A percentile compares a stretch with the other conserved stretches of the same genome.
Conservation (phyloP, 148 eudicot species). For the Camellia japonica region DNA sequence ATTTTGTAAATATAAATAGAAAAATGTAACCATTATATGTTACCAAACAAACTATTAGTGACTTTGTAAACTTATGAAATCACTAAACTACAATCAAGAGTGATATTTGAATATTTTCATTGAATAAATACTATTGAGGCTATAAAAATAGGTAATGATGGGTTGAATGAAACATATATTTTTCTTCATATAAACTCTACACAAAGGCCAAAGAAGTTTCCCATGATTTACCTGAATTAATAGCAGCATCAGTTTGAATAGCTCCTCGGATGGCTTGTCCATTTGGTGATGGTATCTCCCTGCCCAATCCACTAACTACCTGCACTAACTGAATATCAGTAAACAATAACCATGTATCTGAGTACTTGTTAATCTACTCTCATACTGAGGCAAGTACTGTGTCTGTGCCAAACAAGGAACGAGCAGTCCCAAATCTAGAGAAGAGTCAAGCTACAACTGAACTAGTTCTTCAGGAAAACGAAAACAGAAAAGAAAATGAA, state of each 20-base stretch:
- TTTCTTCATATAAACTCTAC: not conserved
- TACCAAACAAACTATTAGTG: too few species aligned
- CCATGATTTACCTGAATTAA: slow-evolving; percentile 64
- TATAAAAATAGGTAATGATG: not conserved
- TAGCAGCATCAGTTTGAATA: slow-evolving; percentile 98
- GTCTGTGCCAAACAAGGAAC: not conserved
- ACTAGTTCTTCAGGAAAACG: not conserved
- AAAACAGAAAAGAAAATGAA: not conserved
- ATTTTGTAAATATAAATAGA: too few species aligned
- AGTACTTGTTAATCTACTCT: not conserved
- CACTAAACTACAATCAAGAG: not conserved
- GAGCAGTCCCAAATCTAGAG: not conserved
- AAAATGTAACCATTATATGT: too few species aligned
- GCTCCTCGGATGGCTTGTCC: slow-evolving; percentile 93
- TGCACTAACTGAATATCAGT: slow-evolving; percentile 25
- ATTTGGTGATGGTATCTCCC: slow-evolving; percentile 97
- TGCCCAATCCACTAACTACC: slow-evolving; percentile 96
- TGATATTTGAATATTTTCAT: not conserved
- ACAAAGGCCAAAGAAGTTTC: not conserved
- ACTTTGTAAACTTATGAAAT: not conserved
- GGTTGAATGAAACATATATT: too few species aligned
- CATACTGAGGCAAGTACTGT: too few species aligned
- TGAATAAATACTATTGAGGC: not conserved
- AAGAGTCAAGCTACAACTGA: not conserved
- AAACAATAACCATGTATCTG: not conserved